phyloP scores from a whole-genome alignment of 495 filamentous ascomycete species.

The Astrothelium macrocarpum region DNA sequence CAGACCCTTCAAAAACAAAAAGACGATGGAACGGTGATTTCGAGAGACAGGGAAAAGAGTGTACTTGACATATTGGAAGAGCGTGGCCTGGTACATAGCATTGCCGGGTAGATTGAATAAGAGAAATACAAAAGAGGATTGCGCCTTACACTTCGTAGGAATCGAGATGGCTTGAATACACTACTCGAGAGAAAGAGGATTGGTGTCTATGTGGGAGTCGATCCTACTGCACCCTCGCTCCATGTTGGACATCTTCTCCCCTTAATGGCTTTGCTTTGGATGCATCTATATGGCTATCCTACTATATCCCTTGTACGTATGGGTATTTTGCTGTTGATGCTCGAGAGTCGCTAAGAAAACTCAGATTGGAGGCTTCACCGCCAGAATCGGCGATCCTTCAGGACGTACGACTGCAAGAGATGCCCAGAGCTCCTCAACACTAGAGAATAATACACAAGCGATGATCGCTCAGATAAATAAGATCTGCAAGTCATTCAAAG shows the following conservation, averaged over 20 bases:
- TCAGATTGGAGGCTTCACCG: constrained; percentile 75
- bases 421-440: constrained; percentile 32
- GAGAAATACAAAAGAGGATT: neutral
- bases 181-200: constrained; percentile 60
- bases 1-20: neutral
- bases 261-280: constrained; percentile 90
- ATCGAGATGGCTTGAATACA: constrained; percentile 55
- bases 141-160: constrained; percentile 31
- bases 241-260: constrained; percentile 91
- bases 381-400: constrained; percentile 77
- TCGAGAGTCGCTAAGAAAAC: constrained; percentile 5
- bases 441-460: constrained; percentile 55
- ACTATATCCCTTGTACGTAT: constrained; percentile 55
- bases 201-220: constrained; percentile 80
- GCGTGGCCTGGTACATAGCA: constrained; percentile 67
- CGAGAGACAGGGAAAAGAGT: constrained; percentile 49
- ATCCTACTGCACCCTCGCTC: constrained; percentile 83
- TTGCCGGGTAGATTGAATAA: constrained; percentile 59
- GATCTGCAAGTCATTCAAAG: constrained; percentile 62
- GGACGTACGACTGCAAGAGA: constrained; percentile 48
- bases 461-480: constrained; percentile 75
- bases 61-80: constrained; percentile 66
- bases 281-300: constrained; percentile 73
- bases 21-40: constrained; percentile 32
- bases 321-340: neutral